Conservation (phyloP, 345 rosid species). For the Carallia pectinifolia region DNA sequence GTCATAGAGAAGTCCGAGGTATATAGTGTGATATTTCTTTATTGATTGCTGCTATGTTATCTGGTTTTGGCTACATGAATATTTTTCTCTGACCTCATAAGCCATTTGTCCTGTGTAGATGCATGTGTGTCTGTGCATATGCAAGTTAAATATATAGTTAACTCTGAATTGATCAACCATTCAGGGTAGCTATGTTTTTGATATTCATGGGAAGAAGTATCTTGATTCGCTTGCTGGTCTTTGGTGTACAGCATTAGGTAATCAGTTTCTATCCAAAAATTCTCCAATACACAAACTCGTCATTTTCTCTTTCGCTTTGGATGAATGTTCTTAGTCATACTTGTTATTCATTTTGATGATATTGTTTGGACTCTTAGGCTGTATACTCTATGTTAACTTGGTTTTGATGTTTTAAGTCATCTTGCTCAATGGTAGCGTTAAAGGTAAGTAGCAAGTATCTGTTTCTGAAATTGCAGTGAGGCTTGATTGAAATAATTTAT, state of each 20-base stretch:
- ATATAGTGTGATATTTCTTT: conserved; percentile 4
- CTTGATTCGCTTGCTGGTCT: conserved; percentile 97
- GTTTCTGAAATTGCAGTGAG: background rate
- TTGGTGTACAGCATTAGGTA: conserved; percentile 97
- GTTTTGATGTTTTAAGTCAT: background rate
- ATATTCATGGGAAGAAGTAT: conserved; percentile 71
- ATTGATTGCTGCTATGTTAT: background rate
- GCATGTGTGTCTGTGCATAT: too few relatives aligned
- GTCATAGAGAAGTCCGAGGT: conserved; percentile 87
- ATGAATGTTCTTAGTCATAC: background rate
- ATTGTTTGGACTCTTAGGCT: background rate
- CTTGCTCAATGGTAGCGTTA: background rate
- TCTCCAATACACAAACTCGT: background rate
- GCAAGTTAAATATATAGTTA: background rate
- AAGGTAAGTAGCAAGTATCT: background rate
- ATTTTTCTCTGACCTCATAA: background rate
- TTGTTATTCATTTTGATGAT: background rate
- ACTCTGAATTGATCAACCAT: conserved; percentile 19
- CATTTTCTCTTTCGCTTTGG: background rate
- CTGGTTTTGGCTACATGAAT: background rate
- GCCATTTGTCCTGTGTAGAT: background rate
- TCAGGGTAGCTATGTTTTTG: conserved; percentile 87
- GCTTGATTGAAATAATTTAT: background rate
- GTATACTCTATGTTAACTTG: background rate
- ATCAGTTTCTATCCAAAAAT: background rate